Evolutionary conservation across 768 basidiomycete species (phyloP).

Genomic region (Mycena kentingensis): DNA sequence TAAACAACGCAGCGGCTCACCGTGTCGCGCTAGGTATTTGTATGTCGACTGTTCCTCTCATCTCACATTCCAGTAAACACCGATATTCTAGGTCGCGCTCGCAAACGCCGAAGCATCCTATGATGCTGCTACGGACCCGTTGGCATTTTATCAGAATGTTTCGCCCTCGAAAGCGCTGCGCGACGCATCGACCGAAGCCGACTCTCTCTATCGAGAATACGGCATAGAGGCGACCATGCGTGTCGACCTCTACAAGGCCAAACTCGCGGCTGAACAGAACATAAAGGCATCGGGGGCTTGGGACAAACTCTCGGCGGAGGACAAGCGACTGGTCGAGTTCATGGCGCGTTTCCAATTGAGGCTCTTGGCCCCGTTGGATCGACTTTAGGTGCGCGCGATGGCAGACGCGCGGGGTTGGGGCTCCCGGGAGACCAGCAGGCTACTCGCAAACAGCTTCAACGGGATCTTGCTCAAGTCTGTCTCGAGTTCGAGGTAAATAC

Average conservation of each 20-base stretch:
- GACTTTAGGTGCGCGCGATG: too few species aligned
- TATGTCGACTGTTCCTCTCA: conserved; percentile 27
- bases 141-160: conserved; percentile 83
- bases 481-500: conserved; percentile 74
- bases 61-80: too few species aligned
- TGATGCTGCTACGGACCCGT: conserved; percentile 54
- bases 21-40: conserved; percentile 85
- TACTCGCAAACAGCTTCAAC: conserved; percentile 62
- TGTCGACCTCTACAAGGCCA: conserved; percentile 75
- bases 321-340: conserved; percentile 78
- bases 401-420: conserved; percentile 76
- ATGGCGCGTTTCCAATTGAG: conserved; percentile 48
- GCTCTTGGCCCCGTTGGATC: conserved; percentile 43
- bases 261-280: conserved; percentile 69
- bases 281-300: conserved; percentile 61
- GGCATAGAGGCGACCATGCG: conserved; percentile 80
- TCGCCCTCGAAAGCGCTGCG: conserved; percentile 73
- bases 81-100: conserved; percentile 69
- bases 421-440: conserved; percentile 65
- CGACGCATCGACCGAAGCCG: conserved; percentile 77
- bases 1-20: too few species aligned
- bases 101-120: conserved; percentile 61
- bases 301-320: conserved; percentile 65
- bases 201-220: conserved; percentile 70
- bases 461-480: conserved; percentile 73